A percentile compares a stretch with the other conserved stretches of the same genome.
phyloP scores from a whole-genome alignment of 225 moss, liverwort and hornwort genomes.

The Anthoceros angustus region DNA sequence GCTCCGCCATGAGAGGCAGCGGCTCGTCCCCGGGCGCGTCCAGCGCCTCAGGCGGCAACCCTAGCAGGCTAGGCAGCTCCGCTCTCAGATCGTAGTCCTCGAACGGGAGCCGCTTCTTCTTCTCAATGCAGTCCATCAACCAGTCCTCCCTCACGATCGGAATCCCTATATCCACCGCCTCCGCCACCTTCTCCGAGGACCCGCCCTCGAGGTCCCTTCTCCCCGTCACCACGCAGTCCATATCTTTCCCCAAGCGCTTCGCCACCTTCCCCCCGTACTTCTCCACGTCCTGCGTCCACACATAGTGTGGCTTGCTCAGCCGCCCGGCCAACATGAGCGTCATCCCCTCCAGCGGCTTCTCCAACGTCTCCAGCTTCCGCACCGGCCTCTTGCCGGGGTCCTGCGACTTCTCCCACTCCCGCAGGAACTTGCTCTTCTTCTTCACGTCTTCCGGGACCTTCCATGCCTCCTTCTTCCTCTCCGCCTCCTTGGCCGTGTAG shows the following conservation, averaged over 20 bases:
- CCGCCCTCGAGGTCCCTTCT: conserved; percentile 19
- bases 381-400: conserved; percentile 12
- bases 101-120: conserved; percentile 20
- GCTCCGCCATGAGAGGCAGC: conserved; percentile 29
- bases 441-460: conserved; percentile 20
- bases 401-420: conserved; percentile 28
- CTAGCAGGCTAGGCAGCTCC: conserved; percentile 14
- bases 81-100: conserved; percentile 23
- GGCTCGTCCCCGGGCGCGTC: conserved; percentile 21
- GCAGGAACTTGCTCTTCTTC: conserved; percentile 25
- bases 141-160: conserved; percentile 31
- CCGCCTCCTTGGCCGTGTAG: conserved; percentile 13
- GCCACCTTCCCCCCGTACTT: conserved; percentile 32
- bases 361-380: conserved; percentile 14
- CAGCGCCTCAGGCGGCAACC: conserved; percentile 31
- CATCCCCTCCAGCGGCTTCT: conserved; percentile 36
- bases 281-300: conserved; percentile 17
- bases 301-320: conserved; percentile 19
- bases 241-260: conserved; percentile 21
- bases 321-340: conserved; percentile 28
- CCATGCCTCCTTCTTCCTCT: conserved; percentile 15
- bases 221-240: conserved; percentile 9
- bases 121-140: conserved; percentile 33
- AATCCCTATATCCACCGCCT: conserved; percentile 22
- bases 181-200: conserved; percentile 23